Evolutionary conservation across 2,329 filamentous ascomycete species (phyloP).

Genomic region (Sordariomycetes sp.): DNA sequence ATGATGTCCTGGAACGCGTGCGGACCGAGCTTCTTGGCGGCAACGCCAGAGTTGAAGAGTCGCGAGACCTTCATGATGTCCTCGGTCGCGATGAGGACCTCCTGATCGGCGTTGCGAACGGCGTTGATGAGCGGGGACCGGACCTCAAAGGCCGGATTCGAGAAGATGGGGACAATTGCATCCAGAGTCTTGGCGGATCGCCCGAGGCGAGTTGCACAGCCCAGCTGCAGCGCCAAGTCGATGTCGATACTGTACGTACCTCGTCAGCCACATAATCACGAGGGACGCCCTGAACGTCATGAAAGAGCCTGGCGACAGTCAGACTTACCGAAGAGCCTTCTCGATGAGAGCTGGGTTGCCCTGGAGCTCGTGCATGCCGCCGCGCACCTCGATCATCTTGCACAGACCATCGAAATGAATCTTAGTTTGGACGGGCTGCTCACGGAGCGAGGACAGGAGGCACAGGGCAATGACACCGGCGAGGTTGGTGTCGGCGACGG

Average conservation of each 20-base stretch:
- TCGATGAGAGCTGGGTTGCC: conserved; percentile 3
- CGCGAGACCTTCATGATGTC: conserved; percentile 4
- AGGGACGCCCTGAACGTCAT: too few species aligned
- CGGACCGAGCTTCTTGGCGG: conserved; percentile 8
- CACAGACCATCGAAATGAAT: conserved; percentile 19
- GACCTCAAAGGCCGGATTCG: conserved; percentile 4
- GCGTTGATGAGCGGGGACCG: conserved; percentile 5
- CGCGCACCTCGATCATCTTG: conserved; percentile 18
- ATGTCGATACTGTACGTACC: conserved; percentile 5
- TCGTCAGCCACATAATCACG: too few species aligned
- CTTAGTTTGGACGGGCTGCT: conserved; percentile 11
- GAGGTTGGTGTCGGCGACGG: conserved; percentile 16
- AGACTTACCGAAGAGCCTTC: conserved; percentile 6
- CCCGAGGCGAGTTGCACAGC: background rate
- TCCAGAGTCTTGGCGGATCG: conserved; percentile 3
- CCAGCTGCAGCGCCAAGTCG: conserved; percentile 5
- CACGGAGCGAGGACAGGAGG: conserved; percentile 14
- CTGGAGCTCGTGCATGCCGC: conserved; percentile 14
- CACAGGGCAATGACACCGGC: conserved; percentile 14
- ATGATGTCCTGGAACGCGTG: conserved; percentile 15
- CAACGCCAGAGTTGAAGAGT: conserved; percentile 4
- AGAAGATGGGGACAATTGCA: conserved; percentile 4
- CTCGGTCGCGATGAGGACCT: conserved; percentile 1
- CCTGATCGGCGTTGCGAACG: conserved; percentile 3
- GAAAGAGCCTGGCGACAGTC: background rate